phyloP scores from a whole-genome alignment of 2,329 filamentous ascomycete genomes.

The Colletotrichum tabaci region DNA sequence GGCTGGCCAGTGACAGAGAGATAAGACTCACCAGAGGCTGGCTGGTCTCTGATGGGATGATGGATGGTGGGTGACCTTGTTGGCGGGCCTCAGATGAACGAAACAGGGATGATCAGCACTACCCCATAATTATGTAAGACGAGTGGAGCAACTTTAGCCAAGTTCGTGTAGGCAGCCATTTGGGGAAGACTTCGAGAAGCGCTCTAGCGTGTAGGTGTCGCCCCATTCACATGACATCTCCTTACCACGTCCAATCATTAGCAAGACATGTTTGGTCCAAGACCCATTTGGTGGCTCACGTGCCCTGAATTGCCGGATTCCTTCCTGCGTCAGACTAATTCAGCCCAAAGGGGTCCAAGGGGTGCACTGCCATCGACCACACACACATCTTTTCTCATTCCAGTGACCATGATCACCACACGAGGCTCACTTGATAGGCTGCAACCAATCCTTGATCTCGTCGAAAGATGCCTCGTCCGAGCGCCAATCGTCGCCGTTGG shows the following conservation, averaged over 20 bases:
- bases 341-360: neutral
- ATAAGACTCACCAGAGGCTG: neutral
- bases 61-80: neutral
- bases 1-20: neutral
- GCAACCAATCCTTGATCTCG: neutral
- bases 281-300: neutral
- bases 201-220: neutral
- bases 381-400: neutral
- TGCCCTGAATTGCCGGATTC: neutral
- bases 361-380: neutral
- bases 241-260: neutral
- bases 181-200: slow-evolving; percentile 39
- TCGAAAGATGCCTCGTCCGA: neutral
- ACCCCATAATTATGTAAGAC: no score
- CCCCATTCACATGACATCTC: slow-evolving; percentile 2
- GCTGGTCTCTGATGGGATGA: no score
- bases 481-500: neutral
- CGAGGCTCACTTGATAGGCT: slow-evolving; percentile 6
- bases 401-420: neutral
- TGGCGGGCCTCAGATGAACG: slow-evolving; percentile 15
- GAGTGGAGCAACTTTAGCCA: no score
- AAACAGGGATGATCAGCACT: neutral
- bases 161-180: slow-evolving; percentile 14
- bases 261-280: neutral
- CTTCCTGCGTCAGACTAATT: neutral